Conservation (phyloP, 148 eudicot species). For the Vaccinium macrocarpon region DNA sequence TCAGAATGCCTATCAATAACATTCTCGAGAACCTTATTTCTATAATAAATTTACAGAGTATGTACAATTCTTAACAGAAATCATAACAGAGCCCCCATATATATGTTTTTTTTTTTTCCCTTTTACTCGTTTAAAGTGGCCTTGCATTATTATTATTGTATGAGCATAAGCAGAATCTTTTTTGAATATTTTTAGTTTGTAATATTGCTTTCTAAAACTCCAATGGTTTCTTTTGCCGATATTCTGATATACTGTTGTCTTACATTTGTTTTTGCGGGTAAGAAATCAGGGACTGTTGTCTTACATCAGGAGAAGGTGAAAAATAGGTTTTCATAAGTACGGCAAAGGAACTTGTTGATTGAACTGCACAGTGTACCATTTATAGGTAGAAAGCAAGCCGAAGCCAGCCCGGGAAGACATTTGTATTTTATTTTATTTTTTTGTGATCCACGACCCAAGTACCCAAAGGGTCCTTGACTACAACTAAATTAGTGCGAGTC, state of each 20-base stretch:
- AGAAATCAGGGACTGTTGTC: neutral
- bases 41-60: neutral
- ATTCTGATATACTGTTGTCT: neutral
- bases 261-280: neutral
- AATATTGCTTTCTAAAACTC: neutral
- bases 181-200: neutral
- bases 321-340: neutral
- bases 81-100: neutral
- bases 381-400: neutral
- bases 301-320: neutral
- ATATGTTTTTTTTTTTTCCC: neutral
- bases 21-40: too few species aligned
- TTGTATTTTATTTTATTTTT: too few species aligned
- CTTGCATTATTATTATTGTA: neutral
- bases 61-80: neutral
- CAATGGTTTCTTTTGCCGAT: neutral
- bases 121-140: neutral
- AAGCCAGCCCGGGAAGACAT: neutral
- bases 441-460: neutral
- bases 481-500: neutral
- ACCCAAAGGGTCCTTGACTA: neutral
- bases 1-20: neutral
- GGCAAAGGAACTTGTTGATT: neutral
- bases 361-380: neutral
- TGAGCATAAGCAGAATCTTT: neutral